Base-by-base conservation (phyloP, 2,329 filamentous ascomycete species). In the Fusarium pininemorale region DNA sequence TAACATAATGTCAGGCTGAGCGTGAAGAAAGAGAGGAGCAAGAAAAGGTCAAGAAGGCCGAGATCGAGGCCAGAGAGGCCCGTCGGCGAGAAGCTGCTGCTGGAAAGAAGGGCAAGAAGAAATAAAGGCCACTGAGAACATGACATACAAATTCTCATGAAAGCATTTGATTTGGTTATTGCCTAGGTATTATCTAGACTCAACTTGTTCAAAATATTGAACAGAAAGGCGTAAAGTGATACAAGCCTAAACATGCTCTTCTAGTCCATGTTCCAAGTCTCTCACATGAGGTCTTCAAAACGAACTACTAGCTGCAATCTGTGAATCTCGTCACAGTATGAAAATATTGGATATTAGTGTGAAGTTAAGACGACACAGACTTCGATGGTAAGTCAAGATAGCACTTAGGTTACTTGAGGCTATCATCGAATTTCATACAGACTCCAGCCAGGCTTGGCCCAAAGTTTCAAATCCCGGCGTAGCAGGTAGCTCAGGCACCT, bases 41-140 rank as follows among this genome's bases (percentile, higher is more conserved):
- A 64, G 87, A 90, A 65, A 85, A 84, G 75, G 81, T 80, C 15
- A 85, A 85, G 75, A 84, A 80, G 77, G 81, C 83, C 6, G 87
- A 90, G 79, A 84, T 89, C 39, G 87, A 90, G 45, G 87, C 85
- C 5, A 86, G 81, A 76, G 88, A 90, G 80, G 87, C 88, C 50
- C 75, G 75, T 48, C 89, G 89, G 84, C 85, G 84, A 80, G 88
- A 35, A 86, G 86, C 85, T 13, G 88, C 87, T 13, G 84, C 80
- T 50, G 65, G 65, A 32, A 86, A 86, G 81, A 88, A 88, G 78
- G 78, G 80, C 72, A 88, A 88, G 82, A 87, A 85, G 80, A 84
- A 84, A 77, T 84, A 72, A 80, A 73, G 41, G 47, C 41, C 32
- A 51, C 35, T 22, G 15, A 28, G 32, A 50, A n/a, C 41, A 51